Evolutionary conservation across 768 basidiomycete genomes (phyloP).

Genomic region (Hypholoma fasciculare): DNA sequence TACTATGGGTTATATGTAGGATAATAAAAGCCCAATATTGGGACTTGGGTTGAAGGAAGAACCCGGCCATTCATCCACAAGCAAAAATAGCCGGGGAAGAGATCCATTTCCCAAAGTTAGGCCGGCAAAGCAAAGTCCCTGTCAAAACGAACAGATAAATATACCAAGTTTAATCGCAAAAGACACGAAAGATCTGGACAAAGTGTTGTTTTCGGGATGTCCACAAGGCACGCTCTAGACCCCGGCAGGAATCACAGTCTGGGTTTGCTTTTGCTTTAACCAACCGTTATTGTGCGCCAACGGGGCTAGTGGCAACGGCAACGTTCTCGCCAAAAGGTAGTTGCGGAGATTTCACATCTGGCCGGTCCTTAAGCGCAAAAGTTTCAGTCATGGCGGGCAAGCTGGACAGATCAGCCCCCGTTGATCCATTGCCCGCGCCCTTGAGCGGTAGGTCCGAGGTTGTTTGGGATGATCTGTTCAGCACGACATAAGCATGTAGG

Average conservation of each 20-base stretch:
- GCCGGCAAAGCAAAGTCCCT: conserved; percentile 25
- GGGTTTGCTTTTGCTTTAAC: not conserved
- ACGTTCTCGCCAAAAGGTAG: conserved; percentile 63
- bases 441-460: conserved; percentile 37
- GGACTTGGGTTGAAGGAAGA: conserved; percentile 7
- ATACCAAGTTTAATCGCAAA: conserved; percentile 37
- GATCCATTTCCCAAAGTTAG: conserved; percentile 9
- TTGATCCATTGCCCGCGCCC: conserved; percentile 39
- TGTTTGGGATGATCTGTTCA: conserved; percentile 47
- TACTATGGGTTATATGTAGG: conserved; percentile 12
- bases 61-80: conserved; percentile 1
- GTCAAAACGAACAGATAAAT: conserved; percentile 44
- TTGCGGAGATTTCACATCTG: conserved; percentile 58
- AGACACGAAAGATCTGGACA: conserved; percentile 14
- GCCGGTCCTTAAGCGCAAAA: conserved; percentile 40
- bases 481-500: conserved; percentile 21
- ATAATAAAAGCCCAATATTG: conserved; percentile 10
- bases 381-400: conserved; percentile 31
- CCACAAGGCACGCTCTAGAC: not conserved
- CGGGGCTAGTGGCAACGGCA: conserved; percentile 46
- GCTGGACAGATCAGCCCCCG: conserved; percentile 23
- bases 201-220: not conserved
- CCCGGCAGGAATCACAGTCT: conserved; percentile 1
- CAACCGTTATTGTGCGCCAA: conserved; percentile 37
- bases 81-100: not conserved